phyloP scores from a whole-genome alignment of 805 yeast species.

The Scheffersomyces spartinae region DNA sequence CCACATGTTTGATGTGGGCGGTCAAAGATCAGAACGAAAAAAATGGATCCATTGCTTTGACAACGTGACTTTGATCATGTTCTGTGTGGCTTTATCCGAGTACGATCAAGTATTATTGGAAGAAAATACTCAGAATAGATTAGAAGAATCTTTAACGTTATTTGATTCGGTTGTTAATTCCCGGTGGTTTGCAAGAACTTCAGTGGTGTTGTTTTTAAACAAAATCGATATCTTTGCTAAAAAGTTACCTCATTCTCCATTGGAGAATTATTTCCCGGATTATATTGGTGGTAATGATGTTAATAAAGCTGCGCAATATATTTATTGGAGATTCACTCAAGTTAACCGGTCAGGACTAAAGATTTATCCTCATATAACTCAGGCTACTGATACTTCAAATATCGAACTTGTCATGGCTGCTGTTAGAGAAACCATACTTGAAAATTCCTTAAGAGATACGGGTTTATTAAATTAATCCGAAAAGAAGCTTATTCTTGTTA shows the following conservation, averaged over 20 bases:
- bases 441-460: slow-evolving; percentile 64
- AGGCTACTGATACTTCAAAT: slow-evolving; percentile 88
- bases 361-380: slow-evolving; percentile 85
- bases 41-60: slow-evolving; percentile 98
- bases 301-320: slow-evolving; percentile 83
- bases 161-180: slow-evolving; percentile 89
- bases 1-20: slow-evolving; percentile 74
- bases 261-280: slow-evolving; percentile 78
- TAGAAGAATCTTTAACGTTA: slow-evolving; percentile 71
- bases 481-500: slow-evolving; percentile 1
- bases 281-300: slow-evolving; percentile 85
- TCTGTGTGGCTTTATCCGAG: slow-evolving; percentile 85
- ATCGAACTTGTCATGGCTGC: slow-evolving; percentile 80
- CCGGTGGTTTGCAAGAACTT: slow-evolving; percentile 83
- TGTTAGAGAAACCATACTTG: slow-evolving; percentile 68
- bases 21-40: slow-evolving; percentile 89
- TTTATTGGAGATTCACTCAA: slow-evolving; percentile 81
- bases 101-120: slow-evolving; percentile 82
- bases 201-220: slow-evolving; percentile 77
- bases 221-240: slow-evolving; percentile 86
- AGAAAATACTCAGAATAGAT: slow-evolving; percentile 61
- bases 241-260: slow-evolving; percentile 69
- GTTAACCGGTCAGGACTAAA: slow-evolving; percentile 73
- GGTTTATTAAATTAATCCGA: slow-evolving; percentile 41
- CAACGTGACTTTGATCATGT: slow-evolving; percentile 79